phyloP scores from a whole-genome alignment of 495 filamentous ascomycete species.

The Tuber borchii region DNA sequence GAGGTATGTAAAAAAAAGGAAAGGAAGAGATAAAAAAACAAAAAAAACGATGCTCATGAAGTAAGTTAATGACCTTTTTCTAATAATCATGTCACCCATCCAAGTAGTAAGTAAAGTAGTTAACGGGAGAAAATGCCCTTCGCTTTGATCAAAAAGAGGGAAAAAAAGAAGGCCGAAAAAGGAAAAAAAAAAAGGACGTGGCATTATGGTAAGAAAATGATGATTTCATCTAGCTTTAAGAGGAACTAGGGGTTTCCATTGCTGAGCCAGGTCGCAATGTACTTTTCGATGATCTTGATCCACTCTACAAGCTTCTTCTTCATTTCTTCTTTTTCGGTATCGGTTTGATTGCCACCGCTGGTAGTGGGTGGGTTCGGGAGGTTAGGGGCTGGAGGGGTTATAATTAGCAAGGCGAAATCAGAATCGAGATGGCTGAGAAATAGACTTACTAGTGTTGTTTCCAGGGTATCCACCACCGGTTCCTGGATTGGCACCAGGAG shows the following conservation, averaged over 20 bases:
- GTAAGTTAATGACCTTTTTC: neutral
- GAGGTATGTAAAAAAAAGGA: too few relatives aligned
- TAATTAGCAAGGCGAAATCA: neutral
- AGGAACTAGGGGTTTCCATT: neutral
- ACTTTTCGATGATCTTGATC: neutral
- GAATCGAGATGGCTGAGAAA: neutral
- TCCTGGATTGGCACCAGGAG: neutral
- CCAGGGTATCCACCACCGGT: neutral
- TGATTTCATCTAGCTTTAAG: neutral
- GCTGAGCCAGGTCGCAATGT: neutral
- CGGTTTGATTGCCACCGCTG: neutral
- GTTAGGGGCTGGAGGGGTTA: neutral
- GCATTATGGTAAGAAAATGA: neutral
- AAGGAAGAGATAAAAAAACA: too few relatives aligned
- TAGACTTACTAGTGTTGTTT: neutral
- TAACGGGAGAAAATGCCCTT: neutral
- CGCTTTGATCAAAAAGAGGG: neutral
- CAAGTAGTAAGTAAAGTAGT: neutral
- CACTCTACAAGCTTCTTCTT: neutral
- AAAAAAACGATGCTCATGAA: too few relatives aligned
- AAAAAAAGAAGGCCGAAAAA: neutral
- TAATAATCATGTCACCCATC: neutral
- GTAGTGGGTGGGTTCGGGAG: neutral
- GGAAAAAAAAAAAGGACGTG: neutral
- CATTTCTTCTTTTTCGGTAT: neutral